Base-by-base conservation (phyloP, 257 asterid genomes). In the Avicennia marina region DNA sequence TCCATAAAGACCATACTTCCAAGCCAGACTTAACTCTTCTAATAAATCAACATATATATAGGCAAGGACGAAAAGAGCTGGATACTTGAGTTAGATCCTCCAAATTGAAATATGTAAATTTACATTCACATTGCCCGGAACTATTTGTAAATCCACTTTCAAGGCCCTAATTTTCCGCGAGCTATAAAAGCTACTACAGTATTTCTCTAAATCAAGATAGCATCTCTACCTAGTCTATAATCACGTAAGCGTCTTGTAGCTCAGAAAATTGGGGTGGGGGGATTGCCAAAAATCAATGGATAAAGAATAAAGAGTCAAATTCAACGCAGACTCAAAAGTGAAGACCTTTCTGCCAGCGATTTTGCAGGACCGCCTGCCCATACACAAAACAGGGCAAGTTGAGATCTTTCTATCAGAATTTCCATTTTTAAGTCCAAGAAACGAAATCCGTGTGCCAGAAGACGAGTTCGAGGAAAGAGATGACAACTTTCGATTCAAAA, bases 291-390 rank as follows among this genome's bases (percentile, higher is more conserved):
- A n/a, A 0, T 11, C 4, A n/a, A 22, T 4, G 11, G 16, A 18
- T 20, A 8, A 49, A 41, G 46, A 43, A n/a, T 26, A 4, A 0
- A 18, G 57, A 46, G 2, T 1, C 18, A 27, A 25, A 21, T 13
- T 17, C 33, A 55, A 60, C 11, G 57, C 1, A 48, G 33, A 21
- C 13, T 45, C 8, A 2, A 7, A 58, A 34, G 3, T 31, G 11
- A 33, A 6, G 68, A 87, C 98, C 96, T 90, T 90, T 79, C 98
- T 81, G 47, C 91, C 90, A 48, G 96, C 98, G 74, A 90, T 87
- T 76, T 90, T 90, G 75, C 84, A 66, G 63, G 95, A 87, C 43
- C 94, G 95, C 58, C 98, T 70, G 21, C 98, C 98, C 98, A 90
- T 90, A 84, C 79, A 81, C 46, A 87, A 72, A 19, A 87, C 84